Evolutionary conservation across 31 red algal genomes (phyloP), one percentile per base, ranked within the genome.

Genomic region (Odonthalia washingtoniensis): DNA sequence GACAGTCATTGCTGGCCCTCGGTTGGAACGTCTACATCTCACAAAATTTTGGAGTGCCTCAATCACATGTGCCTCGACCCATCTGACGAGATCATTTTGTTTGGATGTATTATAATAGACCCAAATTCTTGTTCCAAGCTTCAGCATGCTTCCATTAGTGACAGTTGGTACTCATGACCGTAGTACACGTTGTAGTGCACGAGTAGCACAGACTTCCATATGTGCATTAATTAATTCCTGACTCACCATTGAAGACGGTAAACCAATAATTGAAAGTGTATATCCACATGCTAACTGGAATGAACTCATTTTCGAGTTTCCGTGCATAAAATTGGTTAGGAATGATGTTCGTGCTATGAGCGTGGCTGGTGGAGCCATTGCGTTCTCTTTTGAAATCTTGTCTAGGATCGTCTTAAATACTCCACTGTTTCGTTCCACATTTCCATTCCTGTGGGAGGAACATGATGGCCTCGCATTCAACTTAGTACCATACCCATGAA

Each of bases 231-330:
- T 16, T 17, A 72, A 12, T 72, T 72, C 67, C 32, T 72, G 21
- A 28, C 21, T 12, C 16, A 32, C 67, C 30, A 17, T 12, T 28
- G 67, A 28, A 32, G 67, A 17, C 12, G 67, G 67, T 17, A 72
- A 12, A 12, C 67, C 67, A 32, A 32, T 12, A 28, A 72, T 17
- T 27, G 67, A 72, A 16, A 12, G 16, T 16, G 67, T 28, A 32
- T 72, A 72, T 27, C 67, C 67, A 28, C 67, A 28, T 17, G 67
- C 67, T 16, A 72, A 30, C 32, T 72, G 67, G 67, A 72, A 72
- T 12, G 67, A 72, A 30, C 67, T 72, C 12, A 72, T 12, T 12
- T 12, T 72, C 30, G 14, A 17, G 30, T 32, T 72, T 16, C 16
- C 67, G 30, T 72, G 67, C 12, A 72, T 28, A 27, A 72, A 12